Evolutionary conservation across 305 asterid genomes (phyloP), one percentile per base, ranked within the genome.

Genomic region (Rubia balearica): DNA sequence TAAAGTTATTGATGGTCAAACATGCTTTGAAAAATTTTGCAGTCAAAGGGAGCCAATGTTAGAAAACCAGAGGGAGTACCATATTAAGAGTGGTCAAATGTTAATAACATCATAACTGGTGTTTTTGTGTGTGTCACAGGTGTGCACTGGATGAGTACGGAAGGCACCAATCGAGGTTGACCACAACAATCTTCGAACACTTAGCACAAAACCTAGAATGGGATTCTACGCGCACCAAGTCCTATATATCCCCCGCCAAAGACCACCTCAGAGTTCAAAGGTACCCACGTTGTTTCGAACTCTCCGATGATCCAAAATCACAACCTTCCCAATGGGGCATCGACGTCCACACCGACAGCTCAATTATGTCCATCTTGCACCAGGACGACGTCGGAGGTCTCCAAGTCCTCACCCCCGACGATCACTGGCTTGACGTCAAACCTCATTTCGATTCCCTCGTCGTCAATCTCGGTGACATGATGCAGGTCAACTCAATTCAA

Each of bases 341-440:
- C 10, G 72, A 71, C 1, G 82, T 72, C 12, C 98, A 92, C 89
- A 90, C 98, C 0, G 98, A 90, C 71, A 92, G 98, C 83, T 88
- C 98, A 0, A 82, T 92, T 7, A 71, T 92, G 0, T 79, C 96
- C 3, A 87, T 90, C 13, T 53, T 92, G 19, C 93, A 90, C 63
- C 96, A 92, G 76, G 97, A 92, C 79, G 83, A 85, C 73, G 89
- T 90, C 2, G 97, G 95, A 24, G 97, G 95, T 19, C 95, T 92
- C 66, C 96, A 92, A 80, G 83, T 90, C 56, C 56, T 6, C 67
- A 61, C 43, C 59, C 8, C 59, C 81, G 83, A 81, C 24, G 77
- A 83, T 12, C 68, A 80, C 61, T 92, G 98, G 98, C 49, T 84
- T 0, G 87, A 87, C 43, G 95, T 90, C 6, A 71, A 73, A 14